Conservation (phyloP, 169 alveolate genomes). For the Cytauxzoon felis region DNA sequence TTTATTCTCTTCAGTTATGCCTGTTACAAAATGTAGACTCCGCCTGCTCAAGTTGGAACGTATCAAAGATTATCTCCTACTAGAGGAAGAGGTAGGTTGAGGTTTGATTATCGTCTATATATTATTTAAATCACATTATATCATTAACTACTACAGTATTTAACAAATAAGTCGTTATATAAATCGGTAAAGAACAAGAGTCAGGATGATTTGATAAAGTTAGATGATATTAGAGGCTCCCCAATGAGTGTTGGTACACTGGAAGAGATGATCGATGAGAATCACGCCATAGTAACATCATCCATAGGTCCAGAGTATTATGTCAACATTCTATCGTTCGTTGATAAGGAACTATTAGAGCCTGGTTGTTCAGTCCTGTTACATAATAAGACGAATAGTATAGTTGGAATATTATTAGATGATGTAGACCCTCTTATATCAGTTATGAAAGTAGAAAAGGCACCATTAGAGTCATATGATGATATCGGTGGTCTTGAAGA, state of each 20-base stretch:
- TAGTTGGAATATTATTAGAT: slow-evolving; percentile 97
- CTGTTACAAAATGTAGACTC: slow-evolving; percentile 90
- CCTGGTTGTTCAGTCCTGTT: slow-evolving; percentile 97
- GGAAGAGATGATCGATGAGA: slow-evolving; percentile 97
- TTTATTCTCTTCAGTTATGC: slow-evolving; percentile 76
- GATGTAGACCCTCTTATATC: slow-evolving; percentile 96
- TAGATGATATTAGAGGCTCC: slow-evolving; percentile 95
- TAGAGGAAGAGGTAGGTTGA: slow-evolving; percentile 92
- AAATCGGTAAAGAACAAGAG: slow-evolving; percentile 70
- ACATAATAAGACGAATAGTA: slow-evolving; percentile 90
- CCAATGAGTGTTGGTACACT: slow-evolving; percentile 97
- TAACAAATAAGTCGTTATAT: slow-evolving; percentile 82
- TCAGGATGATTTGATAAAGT: slow-evolving; percentile 79
- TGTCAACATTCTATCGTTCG: slow-evolving; percentile 95
- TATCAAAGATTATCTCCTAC: slow-evolving; percentile 90
- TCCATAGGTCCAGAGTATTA: slow-evolving; percentile 97
- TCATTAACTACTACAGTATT: slow-evolving; percentile 78
- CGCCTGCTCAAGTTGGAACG: slow-evolving; percentile 89
- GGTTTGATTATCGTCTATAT: not conserved
- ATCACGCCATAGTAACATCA: slow-evolving; percentile 98
- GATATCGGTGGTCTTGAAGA: slow-evolving; percentile 99
- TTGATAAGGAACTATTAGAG: slow-evolving; percentile 95
- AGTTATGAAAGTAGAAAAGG: slow-evolving; percentile 97
- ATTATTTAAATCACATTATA: slow-evolving; percentile 68
- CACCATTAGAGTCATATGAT: slow-evolving; percentile 98